phyloP scores from a whole-genome alignment of 2,329 filamentous ascomycete species.

The Alternaria alternata region DNA sequence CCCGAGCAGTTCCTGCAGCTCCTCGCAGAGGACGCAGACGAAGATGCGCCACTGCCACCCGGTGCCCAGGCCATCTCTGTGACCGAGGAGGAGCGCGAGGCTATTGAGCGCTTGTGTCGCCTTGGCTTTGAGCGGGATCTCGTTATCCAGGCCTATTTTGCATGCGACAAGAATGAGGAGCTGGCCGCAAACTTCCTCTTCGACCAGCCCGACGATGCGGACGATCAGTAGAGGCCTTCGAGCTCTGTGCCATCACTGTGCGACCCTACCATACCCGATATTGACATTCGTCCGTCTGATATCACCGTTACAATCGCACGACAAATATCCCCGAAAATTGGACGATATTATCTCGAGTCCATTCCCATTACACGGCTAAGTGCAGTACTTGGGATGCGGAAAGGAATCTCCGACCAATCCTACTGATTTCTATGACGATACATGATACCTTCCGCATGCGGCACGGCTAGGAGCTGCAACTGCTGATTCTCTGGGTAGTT shows the following conservation, averaged over 20 bases:
- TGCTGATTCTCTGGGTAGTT: constrained; percentile 14
- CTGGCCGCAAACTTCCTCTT: constrained; percentile 98
- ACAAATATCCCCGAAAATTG: constrained; percentile 26
- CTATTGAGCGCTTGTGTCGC: constrained; percentile 92
- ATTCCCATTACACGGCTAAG: constrained; percentile 13
- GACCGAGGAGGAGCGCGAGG: constrained; percentile 94
- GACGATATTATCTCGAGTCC: constrained; percentile 22
- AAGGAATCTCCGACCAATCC: constrained; percentile 3
- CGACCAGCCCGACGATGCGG: constrained; percentile 90
- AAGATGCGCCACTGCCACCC: constrained; percentile 83
- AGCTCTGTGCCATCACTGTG: constrained; percentile 31
- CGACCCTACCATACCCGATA: constrained; percentile 33
- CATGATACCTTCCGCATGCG: constrained; percentile 26
- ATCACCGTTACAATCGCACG: constrained; percentile 34
- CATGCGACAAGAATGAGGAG: constrained; percentile 99
- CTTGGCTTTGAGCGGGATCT: constrained; percentile 92
- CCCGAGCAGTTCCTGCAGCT: constrained; percentile 93
- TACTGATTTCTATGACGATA: constrained; percentile 16
- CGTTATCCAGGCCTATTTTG: constrained; percentile 98
- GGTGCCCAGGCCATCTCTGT: constrained; percentile 90
- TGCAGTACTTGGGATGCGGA: constrained; percentile 19
- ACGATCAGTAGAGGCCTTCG: constrained; percentile 53
- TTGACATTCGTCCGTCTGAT: constrained; percentile 28
- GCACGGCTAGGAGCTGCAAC: constrained; percentile 9
- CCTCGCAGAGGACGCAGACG: constrained; percentile 85